Evolutionary conservation across 768 basidiomycete genomes (phyloP).

Genomic region (Suillus americanus): DNA sequence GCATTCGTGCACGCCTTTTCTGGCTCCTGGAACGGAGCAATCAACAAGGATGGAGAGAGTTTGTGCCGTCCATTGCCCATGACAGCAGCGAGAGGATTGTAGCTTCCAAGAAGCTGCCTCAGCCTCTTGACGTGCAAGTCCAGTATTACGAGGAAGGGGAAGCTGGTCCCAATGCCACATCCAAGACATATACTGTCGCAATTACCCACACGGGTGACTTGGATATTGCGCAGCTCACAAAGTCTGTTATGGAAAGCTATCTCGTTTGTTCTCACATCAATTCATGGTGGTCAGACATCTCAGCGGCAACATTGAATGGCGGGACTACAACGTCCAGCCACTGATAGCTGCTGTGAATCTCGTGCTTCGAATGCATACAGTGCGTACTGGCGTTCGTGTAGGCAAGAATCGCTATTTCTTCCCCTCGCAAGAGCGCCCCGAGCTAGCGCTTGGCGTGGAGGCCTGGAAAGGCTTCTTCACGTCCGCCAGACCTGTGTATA

Average conservation of each 20-base stretch:
- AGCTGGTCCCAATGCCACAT: conserved; percentile 23
- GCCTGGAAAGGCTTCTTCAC: conserved; percentile 52
- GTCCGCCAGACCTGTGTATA: conserved; percentile 48
- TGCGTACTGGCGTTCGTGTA: conserved; percentile 44
- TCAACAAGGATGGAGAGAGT: conserved; percentile 37
- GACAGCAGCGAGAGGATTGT: conserved; percentile 45
- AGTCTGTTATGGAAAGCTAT: conserved; percentile 28
- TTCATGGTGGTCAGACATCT: conserved; percentile 35
- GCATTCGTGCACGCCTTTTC: conserved; percentile 42
- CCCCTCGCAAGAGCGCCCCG: conserved; percentile 24
- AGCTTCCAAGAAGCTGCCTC: conserved; percentile 36
- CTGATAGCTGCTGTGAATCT: conserved; percentile 48
- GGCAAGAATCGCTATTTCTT: conserved; percentile 55
- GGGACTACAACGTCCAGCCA: conserved; percentile 42
- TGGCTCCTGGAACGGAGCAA: conserved; percentile 40
- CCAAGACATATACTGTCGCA: conserved; percentile 39
- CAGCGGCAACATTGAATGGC: conserved; percentile 34
- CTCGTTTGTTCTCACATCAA: background rate
- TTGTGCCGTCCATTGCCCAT: conserved; percentile 36
- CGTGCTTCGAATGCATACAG: conserved; percentile 43
- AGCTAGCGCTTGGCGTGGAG: conserved; percentile 39
- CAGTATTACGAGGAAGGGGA: conserved; percentile 43
- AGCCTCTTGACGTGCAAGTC: conserved; percentile 35
- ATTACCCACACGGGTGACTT: conserved; percentile 34
- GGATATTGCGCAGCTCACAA: conserved; percentile 25